A percentile compares a stretch with the other conserved stretches of the same genome.
Evolutionary conservation across 1,284 basidiomycete species (phyloP).

Genomic region (Ustilago hordei): DNA sequence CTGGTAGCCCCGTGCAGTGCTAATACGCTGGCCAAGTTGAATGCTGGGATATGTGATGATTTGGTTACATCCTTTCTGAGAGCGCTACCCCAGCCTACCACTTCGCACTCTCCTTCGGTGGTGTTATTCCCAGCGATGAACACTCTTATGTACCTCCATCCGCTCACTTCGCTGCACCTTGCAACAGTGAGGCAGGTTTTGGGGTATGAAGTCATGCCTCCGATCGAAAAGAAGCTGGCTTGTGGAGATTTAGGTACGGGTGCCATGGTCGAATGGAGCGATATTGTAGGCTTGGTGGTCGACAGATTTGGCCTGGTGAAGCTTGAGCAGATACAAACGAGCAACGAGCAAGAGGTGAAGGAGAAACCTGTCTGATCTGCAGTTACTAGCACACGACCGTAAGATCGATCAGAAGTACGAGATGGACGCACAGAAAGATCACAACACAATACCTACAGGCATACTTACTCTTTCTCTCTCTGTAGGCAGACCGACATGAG

Average conservation of each 20-base stretch:
- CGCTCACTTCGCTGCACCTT: slow-evolving; percentile 87
- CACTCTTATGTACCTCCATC: slow-evolving; percentile 95
- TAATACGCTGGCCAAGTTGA: slow-evolving; percentile 93
- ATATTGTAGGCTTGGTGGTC: slow-evolving; percentile 51
- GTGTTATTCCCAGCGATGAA: slow-evolving; percentile 98
- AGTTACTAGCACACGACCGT: background rate
- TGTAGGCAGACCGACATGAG: no score
- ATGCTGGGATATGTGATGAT: slow-evolving; percentile 88
- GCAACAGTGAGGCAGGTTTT: slow-evolving; percentile 79
- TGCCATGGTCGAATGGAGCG: slow-evolving; percentile 65
- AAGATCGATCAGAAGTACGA: no score
- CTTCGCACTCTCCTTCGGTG: slow-evolving; percentile 70
- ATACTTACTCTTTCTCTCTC: no score
- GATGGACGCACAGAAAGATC: no score
- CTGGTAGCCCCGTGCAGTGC: slow-evolving; percentile 94
- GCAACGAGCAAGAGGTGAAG: background rate
- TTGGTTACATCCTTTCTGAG: slow-evolving; percentile 88
- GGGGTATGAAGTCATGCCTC: slow-evolving; percentile 83
- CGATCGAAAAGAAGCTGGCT: slow-evolving; percentile 85
- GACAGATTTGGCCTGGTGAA: slow-evolving; percentile 30
- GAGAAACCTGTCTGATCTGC: background rate
- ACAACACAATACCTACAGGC: no score
- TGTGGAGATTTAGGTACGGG: slow-evolving; percentile 87
- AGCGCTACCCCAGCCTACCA: slow-evolving; percentile 75
- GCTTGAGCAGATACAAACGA: background rate